These are phyloP conservation scores for Trichoderma atroviride DNA, from an alignment of 2,329 filamentous ascomycete genomes.

Conservation along the genomic window DNA sequence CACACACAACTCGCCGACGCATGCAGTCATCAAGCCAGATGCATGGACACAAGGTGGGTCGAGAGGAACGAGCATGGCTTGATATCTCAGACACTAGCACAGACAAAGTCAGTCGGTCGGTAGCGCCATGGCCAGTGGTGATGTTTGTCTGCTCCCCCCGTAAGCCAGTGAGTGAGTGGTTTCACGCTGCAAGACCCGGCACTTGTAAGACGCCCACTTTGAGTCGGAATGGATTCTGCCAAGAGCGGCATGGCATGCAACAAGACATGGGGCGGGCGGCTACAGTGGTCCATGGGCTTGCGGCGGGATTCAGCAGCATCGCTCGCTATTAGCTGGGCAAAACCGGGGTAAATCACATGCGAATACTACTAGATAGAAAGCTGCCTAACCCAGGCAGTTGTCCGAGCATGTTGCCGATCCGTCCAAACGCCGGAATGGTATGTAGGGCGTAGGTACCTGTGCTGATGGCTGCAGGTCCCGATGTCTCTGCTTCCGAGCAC, in stretches of 20 bases:
- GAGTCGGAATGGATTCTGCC: not conserved
- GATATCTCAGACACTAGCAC: too few relatives aligned
- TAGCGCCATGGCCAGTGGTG: not conserved
- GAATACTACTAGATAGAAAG: not conserved
- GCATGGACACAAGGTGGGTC: not conserved
- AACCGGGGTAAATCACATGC: not conserved
- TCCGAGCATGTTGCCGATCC: not conserved
- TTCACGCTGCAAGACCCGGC: not conserved
- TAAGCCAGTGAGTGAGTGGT: not conserved
- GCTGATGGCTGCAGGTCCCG: not conserved
- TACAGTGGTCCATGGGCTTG: not conserved
- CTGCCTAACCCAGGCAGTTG: not conserved
- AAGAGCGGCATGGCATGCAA: not conserved
- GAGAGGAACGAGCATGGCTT: slow-evolving; percentile 8
- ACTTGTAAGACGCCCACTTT: not conserved
- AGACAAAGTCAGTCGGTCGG: not conserved
- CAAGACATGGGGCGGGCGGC: not conserved
- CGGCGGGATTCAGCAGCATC: not conserved
- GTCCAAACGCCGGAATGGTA: not conserved
- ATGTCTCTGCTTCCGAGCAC: not conserved
- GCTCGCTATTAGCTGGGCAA: not conserved
- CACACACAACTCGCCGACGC: not conserved
- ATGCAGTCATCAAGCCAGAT: not conserved
- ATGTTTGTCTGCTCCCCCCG: not conserved
- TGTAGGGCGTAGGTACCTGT: not conserved